A percentile compares a stretch with the other conserved stretches of the same genome.
phyloP scores from a whole-genome alignment of 441 rosid genomes.

The Brassica balearica region DNA sequence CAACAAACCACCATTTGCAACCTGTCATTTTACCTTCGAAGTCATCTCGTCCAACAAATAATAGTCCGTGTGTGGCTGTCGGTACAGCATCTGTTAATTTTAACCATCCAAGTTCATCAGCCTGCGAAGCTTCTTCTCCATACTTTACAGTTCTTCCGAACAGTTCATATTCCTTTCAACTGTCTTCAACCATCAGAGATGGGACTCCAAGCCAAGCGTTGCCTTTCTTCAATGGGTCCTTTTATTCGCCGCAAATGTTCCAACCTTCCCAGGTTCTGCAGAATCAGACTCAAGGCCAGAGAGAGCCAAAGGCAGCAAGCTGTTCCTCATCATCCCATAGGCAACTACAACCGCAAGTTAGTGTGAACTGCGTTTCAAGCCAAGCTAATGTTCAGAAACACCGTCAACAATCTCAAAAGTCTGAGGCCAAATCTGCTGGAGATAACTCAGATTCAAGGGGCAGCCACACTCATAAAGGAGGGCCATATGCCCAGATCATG shows the following conservation, averaged over 20 bases:
- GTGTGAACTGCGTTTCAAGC: conserved; percentile 39
- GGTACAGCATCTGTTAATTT: conserved; percentile 48
- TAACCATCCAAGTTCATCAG: conserved; percentile 50
- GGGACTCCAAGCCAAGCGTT: conserved; percentile 48
- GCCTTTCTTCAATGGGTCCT: conserved; percentile 55
- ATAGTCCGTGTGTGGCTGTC: conserved; percentile 42
- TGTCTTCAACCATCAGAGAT: conserved; percentile 48
- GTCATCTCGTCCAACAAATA: conserved; percentile 39
- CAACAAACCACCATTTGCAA: conserved; percentile 50
- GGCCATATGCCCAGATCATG: conserved; percentile 48
- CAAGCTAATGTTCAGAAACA: conserved; percentile 45
- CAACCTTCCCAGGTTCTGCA: conserved; percentile 47
- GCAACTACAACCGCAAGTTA: conserved; percentile 44
- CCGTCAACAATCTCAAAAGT: conserved; percentile 46
- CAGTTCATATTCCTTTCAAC: conserved; percentile 53
- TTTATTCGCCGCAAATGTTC: conserved; percentile 52
- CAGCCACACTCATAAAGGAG: conserved; percentile 41
- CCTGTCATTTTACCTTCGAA: conserved; percentile 43
- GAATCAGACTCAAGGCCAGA: conserved; percentile 39
- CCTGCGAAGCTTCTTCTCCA: conserved; percentile 47
- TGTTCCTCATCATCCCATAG: conserved; percentile 51
- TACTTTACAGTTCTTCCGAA: conserved; percentile 50
- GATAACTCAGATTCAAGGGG: conserved; percentile 41
- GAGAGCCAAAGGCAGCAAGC: conserved; percentile 46
- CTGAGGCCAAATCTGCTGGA: conserved; percentile 44